These are phyloP conservation scores for Sugiyamaella castrensis DNA, from an alignment of 1,139 yeast genomes.

Conservation along the genomic window DNA sequence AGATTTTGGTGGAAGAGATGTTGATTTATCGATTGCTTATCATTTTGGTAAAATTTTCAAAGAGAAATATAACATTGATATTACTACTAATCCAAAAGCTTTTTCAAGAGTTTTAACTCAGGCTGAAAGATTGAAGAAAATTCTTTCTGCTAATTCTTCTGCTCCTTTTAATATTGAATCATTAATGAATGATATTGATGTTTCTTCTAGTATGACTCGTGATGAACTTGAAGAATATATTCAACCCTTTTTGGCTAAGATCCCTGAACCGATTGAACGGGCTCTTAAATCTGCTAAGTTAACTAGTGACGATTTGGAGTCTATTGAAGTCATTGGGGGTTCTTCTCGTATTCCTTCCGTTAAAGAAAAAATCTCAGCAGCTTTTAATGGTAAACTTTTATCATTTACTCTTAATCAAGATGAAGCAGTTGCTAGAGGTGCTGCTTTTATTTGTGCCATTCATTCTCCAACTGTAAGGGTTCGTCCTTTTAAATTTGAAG, in stretches of 20 bases:
- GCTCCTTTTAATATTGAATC: conserved; percentile 97
- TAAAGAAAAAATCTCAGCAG: conserved; percentile 73
- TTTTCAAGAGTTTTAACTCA: conserved; percentile 88
- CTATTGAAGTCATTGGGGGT: conserved; percentile 96
- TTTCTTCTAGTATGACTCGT: conserved; percentile 83
- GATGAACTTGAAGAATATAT: conserved; percentile 90
- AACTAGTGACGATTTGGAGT: conserved; percentile 70
- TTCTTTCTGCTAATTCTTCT: conserved; percentile 88
- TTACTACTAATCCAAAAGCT: conserved; percentile 88
- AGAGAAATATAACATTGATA: conserved; percentile 89
- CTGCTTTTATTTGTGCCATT: conserved; percentile 97
- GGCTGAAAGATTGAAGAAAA: conserved; percentile 92
- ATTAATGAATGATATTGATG: conserved; percentile 96
- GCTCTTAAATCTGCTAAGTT: conserved; percentile 83
- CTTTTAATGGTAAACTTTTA: conserved; percentile 83
- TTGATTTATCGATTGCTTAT: conserved; percentile 89
- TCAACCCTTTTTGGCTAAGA: conserved; percentile 72
- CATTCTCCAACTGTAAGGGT: conserved; percentile 99
- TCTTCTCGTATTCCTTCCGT: conserved; percentile 95
- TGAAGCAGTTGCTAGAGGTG: conserved; percentile 99
- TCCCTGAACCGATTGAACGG: conserved; percentile 70
- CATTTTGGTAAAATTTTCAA: conserved; percentile 92
- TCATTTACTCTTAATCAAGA: conserved; percentile 98
- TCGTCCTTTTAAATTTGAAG: conserved; percentile 98
- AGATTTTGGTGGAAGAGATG: conserved; percentile 98